phyloP scores from a whole-genome alignment of 805 yeast species.

The Priceomyces melissophilus region DNA sequence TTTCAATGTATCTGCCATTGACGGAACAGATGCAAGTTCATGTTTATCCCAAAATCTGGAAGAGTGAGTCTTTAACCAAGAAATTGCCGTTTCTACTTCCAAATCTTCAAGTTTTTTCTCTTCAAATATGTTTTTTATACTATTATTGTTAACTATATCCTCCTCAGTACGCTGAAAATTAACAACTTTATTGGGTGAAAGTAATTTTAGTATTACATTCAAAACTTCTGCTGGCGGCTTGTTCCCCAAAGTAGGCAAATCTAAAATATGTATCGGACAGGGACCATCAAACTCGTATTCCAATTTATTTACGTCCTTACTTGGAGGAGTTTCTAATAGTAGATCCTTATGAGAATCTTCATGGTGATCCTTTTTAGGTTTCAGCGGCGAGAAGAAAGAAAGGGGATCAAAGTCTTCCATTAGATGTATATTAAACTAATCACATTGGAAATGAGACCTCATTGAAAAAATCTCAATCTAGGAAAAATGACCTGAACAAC shows the following conservation, averaged over 20 bases:
- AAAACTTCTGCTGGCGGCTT: constrained; percentile 49
- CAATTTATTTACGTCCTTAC: background rate
- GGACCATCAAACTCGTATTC: constrained; percentile 12
- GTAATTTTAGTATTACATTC: constrained; percentile 41
- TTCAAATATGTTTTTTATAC: constrained; percentile 20
- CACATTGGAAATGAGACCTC: too few species aligned
- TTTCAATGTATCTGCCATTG: constrained; percentile 24
- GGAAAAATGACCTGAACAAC: too few species aligned
- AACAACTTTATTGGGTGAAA: constrained; percentile 47
- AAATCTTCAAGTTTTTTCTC: constrained; percentile 29
- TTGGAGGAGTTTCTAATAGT: background rate
- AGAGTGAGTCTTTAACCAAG: constrained; percentile 44
- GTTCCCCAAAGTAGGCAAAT: constrained; percentile 50
- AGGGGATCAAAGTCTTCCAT: constrained; percentile 36
- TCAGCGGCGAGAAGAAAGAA: constrained; percentile 32
- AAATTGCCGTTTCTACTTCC: constrained; percentile 23
- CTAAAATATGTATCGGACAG: constrained; percentile 49
- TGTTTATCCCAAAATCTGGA: constrained; percentile 23
- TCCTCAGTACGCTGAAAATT: constrained; percentile 38
- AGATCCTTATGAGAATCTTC: background rate
- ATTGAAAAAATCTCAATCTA: too few species aligned
- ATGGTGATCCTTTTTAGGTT: constrained; percentile 4
- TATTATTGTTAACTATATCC: background rate
- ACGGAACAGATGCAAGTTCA: constrained; percentile 24
- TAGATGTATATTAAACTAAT: background rate